Evolutionary conservation across 306 rosid genomes (phyloP), one percentile per base, ranked within the genome.

Genomic region (Ceratonia siliqua): DNA sequence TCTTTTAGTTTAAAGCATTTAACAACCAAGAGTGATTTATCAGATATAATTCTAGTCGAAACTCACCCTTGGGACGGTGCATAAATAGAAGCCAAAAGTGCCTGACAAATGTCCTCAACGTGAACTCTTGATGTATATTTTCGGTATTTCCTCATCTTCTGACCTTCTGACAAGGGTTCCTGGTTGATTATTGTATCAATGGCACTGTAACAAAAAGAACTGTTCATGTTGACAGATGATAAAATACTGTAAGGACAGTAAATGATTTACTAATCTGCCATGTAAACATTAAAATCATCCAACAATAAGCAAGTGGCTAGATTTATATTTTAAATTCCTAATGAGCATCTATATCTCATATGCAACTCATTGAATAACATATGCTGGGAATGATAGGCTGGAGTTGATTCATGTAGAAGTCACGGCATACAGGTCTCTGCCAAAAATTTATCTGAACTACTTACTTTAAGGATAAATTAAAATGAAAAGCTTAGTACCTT

Each of bases 81-180:
- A 8, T 55, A 21, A 20, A 87, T 74, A 70, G 90, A 64, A 73
- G 97, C 89, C 68, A 70, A 73, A n/a, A 94, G 83, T 30, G 97
- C 96, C 81, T 84, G 95, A 58, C 91, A 90, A 75, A 94, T 85
- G 78, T 94, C 98, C 46, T 85, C 88, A 32, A 94, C 95, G 75
- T 91, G 94, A 84, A 89, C 78, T 81, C 98, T 82, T 22, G 98
- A 85, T 5, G 96, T 91, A 85, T 77, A 88, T 33, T 77, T 85
- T 83, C 78, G 80, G 68, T 56, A 20, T 63, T 53, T 85, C 82
- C 97, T 88, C 85, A 57, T 78, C 74, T 76, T 86, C 83, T 91
- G 97, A 54, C 81, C 72, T 63, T 91, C 82, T 8, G 95, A 84
- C 75, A 82, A 59, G 11, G 85, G 68, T 79, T 82, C 80, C 72